A percentile compares a stretch with the other conserved stretches of the same genome.
Conservation (phyloP, 306 rosid genomes). For the Corylus americana region DNA sequence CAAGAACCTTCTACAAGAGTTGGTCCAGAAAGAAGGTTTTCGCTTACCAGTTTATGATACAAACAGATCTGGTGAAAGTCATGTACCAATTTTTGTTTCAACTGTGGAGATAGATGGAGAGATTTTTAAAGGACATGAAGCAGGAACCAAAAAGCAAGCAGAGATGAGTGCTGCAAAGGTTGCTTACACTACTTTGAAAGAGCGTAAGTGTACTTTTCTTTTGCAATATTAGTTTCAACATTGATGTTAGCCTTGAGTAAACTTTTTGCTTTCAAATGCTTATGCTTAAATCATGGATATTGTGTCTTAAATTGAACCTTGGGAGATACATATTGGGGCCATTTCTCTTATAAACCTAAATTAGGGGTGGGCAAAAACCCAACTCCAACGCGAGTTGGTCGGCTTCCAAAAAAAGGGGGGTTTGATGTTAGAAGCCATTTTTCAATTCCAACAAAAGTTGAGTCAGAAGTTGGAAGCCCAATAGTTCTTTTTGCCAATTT, state of each 20-base stretch:
- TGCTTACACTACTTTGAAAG: constrained; percentile 62
- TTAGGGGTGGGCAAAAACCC: background rate
- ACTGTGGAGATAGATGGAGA: constrained; percentile 62
- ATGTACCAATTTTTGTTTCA: constrained; percentile 60
- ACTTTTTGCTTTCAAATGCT: background rate
- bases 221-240: constrained; percentile 7
- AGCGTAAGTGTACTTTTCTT: constrained; percentile 41
- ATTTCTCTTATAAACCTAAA: too few species aligned
- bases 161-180: constrained; percentile 81
- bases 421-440: too few species aligned
- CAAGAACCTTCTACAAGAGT: constrained; percentile 83
- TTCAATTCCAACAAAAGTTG: too few species aligned
- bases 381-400: background rate
- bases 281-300: background rate
- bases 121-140: constrained; percentile 55
- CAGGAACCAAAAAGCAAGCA: constrained; percentile 72
- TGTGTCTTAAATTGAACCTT: background rate
- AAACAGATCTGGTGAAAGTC: constrained; percentile 53
- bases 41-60: constrained; percentile 57
- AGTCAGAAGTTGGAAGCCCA: too few species aligned
- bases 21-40: constrained; percentile 60
- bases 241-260: background rate
- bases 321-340: background rate
- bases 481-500: too few species aligned
- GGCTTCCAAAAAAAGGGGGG: too few species aligned